Evolutionary conservation across 2,329 filamentous ascomycete species (phyloP), one percentile per base, ranked within the genome.

Genomic region (Hymenotorrendiella dingleyae): DNA sequence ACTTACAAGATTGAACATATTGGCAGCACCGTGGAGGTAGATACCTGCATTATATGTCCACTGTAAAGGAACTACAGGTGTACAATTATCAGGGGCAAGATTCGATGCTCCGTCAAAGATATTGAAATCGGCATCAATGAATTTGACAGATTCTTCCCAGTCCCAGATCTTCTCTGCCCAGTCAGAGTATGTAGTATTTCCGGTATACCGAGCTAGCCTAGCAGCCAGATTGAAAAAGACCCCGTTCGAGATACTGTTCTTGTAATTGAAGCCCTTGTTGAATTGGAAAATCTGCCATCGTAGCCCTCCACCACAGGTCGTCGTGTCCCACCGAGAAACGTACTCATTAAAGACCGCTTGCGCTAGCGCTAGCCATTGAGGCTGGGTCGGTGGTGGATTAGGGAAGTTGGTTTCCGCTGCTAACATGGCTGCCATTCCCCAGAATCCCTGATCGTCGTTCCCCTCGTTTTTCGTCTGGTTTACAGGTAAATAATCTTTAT

Each of bases 211-310:
- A 1, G 82, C 84, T 6, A 90, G 69, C 6, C 85, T 77, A 2
- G 84, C 78, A 11, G 72, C 75, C 4, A 80, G 61, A 38, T 77
- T 74, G 60, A 80, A 79, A 62, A 79, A 78, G 45, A 73, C 75
- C 3, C 73, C 76, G 48, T 78, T 75, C 0, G 76, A 78, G 48
- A 80, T 78, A 14, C 75, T 74, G 48, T 80, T 80, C 56, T 80
- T 91, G 71, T 90, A 88, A 54, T 82, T 73, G 64, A 81, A 94
- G n/a, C 88, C 88, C 26, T 75, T 78, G 60, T 94, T 91, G 69
- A 85, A 88, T 2, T 76, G 70, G 60, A 85, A 91, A 36, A 94
- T 88, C 64, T 94, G 87, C 85, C 86, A 91, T 49, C 84, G 76
- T 44, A 93, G 62, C 4, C 86, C 87, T 36, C 86, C 86, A n/a